phyloP scores from a whole-genome alignment of 768 basidiomycete genomes.

The Gloeostereum incarnatum region DNA sequence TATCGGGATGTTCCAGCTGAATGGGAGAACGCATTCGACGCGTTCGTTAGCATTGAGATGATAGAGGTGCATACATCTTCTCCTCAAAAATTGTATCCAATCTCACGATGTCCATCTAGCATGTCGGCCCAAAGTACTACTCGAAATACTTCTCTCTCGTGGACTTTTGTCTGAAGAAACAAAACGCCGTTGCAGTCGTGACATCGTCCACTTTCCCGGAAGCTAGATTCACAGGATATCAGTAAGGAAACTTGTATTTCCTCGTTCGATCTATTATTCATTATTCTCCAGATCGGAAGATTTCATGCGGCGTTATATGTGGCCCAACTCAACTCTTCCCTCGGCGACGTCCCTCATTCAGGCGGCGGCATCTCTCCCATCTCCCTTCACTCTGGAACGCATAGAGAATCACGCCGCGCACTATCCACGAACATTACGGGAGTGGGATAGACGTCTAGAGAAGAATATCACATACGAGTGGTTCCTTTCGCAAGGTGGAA shows the following conservation, averaged over 20 bases:
- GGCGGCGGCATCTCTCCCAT: conserved; percentile 60
- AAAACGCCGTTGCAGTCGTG: conserved; percentile 58
- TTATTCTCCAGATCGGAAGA: conserved; percentile 58
- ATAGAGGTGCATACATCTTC: conserved; percentile 42
- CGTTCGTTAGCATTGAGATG: conserved; percentile 76
- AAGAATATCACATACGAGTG: no score
- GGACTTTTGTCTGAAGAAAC: conserved; percentile 66
- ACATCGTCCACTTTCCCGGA: conserved; percentile 66
- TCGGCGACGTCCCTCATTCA: conserved; percentile 76
- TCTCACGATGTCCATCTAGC: conserved; percentile 17
- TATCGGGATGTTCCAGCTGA: conserved; percentile 81
- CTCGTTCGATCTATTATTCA: conserved; percentile 2
- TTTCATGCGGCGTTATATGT: conserved; percentile 85
- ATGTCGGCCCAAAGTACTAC: conserved; percentile 50
- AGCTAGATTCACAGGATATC: conserved; percentile 57
- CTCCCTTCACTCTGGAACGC: conserved; percentile 72
- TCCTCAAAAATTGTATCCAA: not conserved
- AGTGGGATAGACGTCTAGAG: conserved; percentile 78
- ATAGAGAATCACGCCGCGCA: conserved; percentile 83
- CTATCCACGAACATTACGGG: conserved; percentile 88
- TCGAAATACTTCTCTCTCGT: conserved; percentile 68
- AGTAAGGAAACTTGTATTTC: conserved; percentile 32
- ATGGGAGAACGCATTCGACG: conserved; percentile 75
- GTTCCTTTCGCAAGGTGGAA: conserved; percentile 46
- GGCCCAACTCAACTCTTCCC: conserved; percentile 83